A percentile compares a stretch with the other conserved stretches of the same genome.
Evolutionary conservation across 495 filamentous ascomycete genomes (phyloP).

Genomic region (Pyrenula aspistea): DNA sequence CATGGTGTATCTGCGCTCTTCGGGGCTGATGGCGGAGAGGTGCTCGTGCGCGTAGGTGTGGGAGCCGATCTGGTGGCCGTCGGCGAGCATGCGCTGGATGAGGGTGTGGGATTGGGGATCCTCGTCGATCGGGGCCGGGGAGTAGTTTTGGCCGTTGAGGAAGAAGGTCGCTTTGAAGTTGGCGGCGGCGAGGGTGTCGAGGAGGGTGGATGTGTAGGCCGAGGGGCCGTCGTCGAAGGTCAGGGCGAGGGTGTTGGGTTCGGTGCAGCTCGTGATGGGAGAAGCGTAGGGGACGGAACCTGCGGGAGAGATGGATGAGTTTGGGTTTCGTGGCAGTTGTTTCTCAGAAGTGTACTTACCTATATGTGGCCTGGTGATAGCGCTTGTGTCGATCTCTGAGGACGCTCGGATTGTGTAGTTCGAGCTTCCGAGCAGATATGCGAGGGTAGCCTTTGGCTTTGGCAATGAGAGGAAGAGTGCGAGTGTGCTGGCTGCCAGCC

Average conservation of each 20-base stretch:
- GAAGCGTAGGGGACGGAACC: slow-evolving; percentile 50
- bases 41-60: slow-evolving; percentile 81
- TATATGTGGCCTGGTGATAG: too few species aligned
- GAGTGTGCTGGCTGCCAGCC: too few species aligned
- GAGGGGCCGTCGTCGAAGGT: slow-evolving; percentile 74
- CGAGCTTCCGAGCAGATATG: too few species aligned
- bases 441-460: too few species aligned
- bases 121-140: slow-evolving; percentile 60
- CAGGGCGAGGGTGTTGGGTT: slow-evolving; percentile 52
- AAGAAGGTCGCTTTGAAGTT: slow-evolving; percentile 69
- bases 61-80: slow-evolving; percentile 73
- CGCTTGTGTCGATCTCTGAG: too few species aligned
- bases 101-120: slow-evolving; percentile 36
- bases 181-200: slow-evolving; percentile 56
- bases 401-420: too few species aligned
- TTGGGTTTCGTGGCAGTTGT: too few species aligned
- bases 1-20: slow-evolving; percentile 53
- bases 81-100: slow-evolving; percentile 54
- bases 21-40: slow-evolving; percentile 43
- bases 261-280: slow-evolving; percentile 48
- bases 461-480: too few species aligned
- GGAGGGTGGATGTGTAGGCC: slow-evolving; percentile 52
- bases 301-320: too few species aligned
- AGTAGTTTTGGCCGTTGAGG: slow-evolving; percentile 61
- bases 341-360: too few species aligned